These are phyloP conservation scores for Phoma sp. DNA, from an alignment of 2,329 filamentous ascomycete genomes.

Conservation along the genomic window DNA sequence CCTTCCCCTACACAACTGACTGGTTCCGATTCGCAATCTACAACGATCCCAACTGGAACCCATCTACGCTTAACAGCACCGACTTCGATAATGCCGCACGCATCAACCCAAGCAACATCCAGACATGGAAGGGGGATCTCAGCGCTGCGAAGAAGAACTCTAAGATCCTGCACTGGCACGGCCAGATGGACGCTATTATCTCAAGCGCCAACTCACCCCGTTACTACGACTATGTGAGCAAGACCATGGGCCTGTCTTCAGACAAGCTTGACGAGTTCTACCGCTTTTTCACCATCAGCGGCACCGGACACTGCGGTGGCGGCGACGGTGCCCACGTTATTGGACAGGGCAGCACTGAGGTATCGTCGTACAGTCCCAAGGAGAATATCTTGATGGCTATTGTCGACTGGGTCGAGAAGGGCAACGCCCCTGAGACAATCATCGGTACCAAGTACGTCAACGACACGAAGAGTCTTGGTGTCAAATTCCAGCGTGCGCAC, in stretches of 20 bases:
- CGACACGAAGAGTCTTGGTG: slow-evolving; percentile 33
- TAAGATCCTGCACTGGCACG: slow-evolving; percentile 57
- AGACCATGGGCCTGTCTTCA: slow-evolving; percentile 49
- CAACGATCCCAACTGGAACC: slow-evolving; percentile 53
- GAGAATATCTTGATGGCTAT: slow-evolving; percentile 57
- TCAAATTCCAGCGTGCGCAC: slow-evolving; percentile 43
- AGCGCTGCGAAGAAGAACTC: slow-evolving; percentile 46
- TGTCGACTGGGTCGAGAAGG: slow-evolving; percentile 56
- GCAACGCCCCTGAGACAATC: slow-evolving; percentile 50
- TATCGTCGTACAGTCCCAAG: slow-evolving; percentile 41
- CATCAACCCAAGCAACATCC: slow-evolving; percentile 47
- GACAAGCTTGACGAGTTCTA: slow-evolving; percentile 53
- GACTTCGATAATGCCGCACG: slow-evolving; percentile 51
- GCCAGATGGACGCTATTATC: slow-evolving; percentile 53
- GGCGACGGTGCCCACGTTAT: slow-evolving; percentile 55
- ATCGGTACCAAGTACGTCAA: slow-evolving; percentile 42
- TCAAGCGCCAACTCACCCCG: slow-evolving; percentile 52
- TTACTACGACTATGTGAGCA: slow-evolving; percentile 57
- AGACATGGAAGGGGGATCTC: slow-evolving; percentile 52
- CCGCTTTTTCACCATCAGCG: slow-evolving; percentile 60
- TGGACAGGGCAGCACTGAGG: slow-evolving; percentile 30
- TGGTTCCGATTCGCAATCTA: slow-evolving; percentile 59
- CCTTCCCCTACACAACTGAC: slow-evolving; percentile 54
- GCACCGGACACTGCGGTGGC: slow-evolving; percentile 59
- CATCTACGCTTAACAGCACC: slow-evolving; percentile 44